Base-by-base conservation (phyloP, 2,329 filamentous ascomycete genomes). In the Diaporthe humulicola region DNA sequence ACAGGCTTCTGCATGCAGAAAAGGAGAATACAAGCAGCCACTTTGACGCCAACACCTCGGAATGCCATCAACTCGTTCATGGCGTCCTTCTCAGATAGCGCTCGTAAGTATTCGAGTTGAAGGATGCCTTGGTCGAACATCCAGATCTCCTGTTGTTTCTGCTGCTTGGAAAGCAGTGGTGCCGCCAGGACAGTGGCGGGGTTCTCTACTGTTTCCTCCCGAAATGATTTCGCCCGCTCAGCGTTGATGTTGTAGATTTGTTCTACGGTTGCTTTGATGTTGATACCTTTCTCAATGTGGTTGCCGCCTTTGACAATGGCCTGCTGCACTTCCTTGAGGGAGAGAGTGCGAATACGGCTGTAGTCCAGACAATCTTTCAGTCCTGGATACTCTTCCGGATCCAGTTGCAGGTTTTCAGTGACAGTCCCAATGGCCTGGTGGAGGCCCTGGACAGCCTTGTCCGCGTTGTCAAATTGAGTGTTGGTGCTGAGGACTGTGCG, bases 201-300 rank as follows among this genome's bases (percentile, higher is more conserved):
- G 4, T 85, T 80, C 2, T 81, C 81, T 19, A 84, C 84, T 28
- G 83, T 74, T 60, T 85, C 85, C 52, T 87, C 87, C 42, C 83
- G 80, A 1, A 85, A 85, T 0, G 86, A 87, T 28, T 88, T 83
- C 19, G 80, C 79, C 30, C 83, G 79, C 38, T 80, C 76, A 36
- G 90, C 85, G 71, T 94, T 95, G 78, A 95, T 91, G 58, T 91
- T 85, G 79, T 93, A 91, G 0, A 95, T 93, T 82, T 92, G 90
- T 70, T 95, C 90, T 12, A 97, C 86, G 48, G 95, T 95, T 22
- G 84, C 83, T 81, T 96, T 95, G 79, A 97, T 94, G 77, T 92
- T 87, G 70, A 89, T 92, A 75, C 91, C 92, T 83, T 96, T 97
- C 22, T 87, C 87, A n/a, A 90, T 88, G 3, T 91, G 93, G 2